Evolutionary conservation across 2,329 filamentous ascomycete species (phyloP).

Genomic region (Trichophyton equinum): DNA sequence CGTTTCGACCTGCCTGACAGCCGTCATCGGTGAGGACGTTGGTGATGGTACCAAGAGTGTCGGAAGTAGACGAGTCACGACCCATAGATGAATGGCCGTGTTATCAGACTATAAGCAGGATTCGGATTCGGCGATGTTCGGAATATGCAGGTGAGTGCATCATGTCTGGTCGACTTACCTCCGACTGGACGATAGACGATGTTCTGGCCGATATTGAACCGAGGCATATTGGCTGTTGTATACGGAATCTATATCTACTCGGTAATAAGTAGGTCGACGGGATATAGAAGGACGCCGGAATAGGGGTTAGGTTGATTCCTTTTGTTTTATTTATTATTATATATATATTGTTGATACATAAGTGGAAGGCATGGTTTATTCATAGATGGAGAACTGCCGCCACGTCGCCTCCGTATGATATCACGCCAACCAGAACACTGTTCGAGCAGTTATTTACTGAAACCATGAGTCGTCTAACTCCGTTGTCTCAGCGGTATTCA

Average conservation of each 20-base stretch:
- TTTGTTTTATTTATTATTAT: not conserved
- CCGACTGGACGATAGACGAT: conserved; percentile 2
- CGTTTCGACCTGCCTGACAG: not conserved
- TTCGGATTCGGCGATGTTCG: no score
- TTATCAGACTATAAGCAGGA: no score
- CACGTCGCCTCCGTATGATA: not conserved
- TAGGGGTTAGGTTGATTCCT: no score
- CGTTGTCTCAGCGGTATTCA: conserved; percentile 29
- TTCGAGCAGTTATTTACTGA: not conserved
- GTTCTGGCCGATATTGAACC: not conserved
- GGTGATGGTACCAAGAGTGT: not conserved
- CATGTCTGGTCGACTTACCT: not conserved
- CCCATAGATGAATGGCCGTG: not conserved
- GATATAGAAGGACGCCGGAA: not conserved
- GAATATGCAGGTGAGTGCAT: not conserved
- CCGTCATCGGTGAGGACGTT: not conserved
- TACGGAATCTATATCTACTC: not conserved
- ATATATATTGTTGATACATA: not conserved
- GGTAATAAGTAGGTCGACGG: not conserved
- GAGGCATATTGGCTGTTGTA: not conserved
- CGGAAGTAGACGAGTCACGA: not conserved
- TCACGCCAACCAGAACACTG: not conserved
- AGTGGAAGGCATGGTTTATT: not conserved
- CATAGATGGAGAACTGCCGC: not conserved
- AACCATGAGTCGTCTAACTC: conserved; percentile 34